phyloP scores from a whole-genome alignment of 352 stramenopile species.

The Phytopythium delawarense region DNA sequence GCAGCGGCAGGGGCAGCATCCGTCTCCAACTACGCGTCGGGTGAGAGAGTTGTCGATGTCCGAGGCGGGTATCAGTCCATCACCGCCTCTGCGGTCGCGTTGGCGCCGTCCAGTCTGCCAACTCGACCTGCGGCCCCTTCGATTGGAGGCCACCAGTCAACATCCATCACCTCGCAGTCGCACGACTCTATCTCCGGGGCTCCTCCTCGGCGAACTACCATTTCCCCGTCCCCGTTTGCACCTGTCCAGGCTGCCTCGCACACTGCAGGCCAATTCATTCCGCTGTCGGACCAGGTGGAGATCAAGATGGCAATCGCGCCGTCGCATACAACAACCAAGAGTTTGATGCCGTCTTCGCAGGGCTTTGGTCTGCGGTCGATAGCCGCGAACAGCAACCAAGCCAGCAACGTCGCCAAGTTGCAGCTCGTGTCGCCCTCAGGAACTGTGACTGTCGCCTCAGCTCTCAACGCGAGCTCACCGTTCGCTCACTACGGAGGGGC shows the following conservation, averaged over 20 bases:
- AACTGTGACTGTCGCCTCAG: constrained; percentile 49
- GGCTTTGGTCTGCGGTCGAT: constrained; percentile 11
- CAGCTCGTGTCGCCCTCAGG: constrained; percentile 15
- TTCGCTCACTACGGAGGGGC: constrained; percentile 11
- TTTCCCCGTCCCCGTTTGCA: constrained; percentile 14
- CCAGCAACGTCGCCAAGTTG: not conserved
- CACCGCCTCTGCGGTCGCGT: constrained; percentile 26
- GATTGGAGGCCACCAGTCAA: not conserved
- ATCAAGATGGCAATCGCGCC: constrained; percentile 38
- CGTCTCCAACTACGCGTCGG: constrained; percentile 1
- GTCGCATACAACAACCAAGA: constrained; percentile 44
- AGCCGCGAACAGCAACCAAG: constrained; percentile 24
- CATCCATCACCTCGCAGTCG: not conserved
- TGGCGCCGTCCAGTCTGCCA: constrained; percentile 46
- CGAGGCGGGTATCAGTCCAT: constrained; percentile 14
- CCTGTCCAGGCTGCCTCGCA: constrained; percentile 9
- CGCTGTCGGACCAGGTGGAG: constrained; percentile 32
- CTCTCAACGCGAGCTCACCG: constrained; percentile 19
- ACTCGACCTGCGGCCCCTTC: constrained; percentile 5
- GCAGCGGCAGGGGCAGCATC: constrained; percentile 17
- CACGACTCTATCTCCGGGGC: constrained; percentile 42
- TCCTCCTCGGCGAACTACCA: constrained; percentile 36
- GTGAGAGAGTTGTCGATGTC: constrained; percentile 18
- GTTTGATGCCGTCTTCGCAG: constrained; percentile 21
- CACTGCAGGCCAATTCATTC: constrained; percentile 9